Conservation (phyloP, 2,329 filamentous ascomycete genomes). For the Verticillium nubilum region DNA sequence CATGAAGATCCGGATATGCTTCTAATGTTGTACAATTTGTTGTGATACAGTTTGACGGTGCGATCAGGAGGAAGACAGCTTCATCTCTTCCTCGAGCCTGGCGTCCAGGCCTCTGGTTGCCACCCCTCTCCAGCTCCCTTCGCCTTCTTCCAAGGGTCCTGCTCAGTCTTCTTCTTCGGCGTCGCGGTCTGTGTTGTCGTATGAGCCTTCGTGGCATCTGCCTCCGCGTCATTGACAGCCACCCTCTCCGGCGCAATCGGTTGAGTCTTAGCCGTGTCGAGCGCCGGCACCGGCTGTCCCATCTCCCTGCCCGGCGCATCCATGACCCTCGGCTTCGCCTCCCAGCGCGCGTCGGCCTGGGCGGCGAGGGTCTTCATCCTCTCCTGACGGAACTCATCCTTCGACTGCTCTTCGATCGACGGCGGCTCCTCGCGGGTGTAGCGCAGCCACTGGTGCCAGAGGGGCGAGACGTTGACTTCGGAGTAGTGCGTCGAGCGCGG, state of each 20-base stretch:
- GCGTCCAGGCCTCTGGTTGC: constrained; percentile 61
- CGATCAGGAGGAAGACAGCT: neutral
- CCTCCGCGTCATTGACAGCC: constrained; percentile 3
- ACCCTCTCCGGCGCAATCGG: constrained; percentile 7
- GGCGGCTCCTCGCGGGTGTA: constrained; percentile 52
- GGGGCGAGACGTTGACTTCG: constrained; percentile 51
- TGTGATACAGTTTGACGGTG: constrained; percentile 1
- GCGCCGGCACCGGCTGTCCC: constrained; percentile 20
- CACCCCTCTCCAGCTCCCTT: constrained; percentile 56
- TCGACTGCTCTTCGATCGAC: constrained; percentile 48
- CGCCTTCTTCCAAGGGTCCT: constrained; percentile 55
- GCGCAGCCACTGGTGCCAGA: constrained; percentile 66
- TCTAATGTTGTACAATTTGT: constrained; percentile 4
- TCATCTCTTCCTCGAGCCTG: constrained; percentile 29
- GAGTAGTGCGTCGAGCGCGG: constrained; percentile 47
- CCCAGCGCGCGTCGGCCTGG: constrained; percentile 59
- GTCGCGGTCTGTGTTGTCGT: neutral
- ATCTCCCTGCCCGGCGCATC: constrained; percentile 26
- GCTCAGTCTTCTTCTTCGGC: constrained; percentile 11
- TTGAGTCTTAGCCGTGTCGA: constrained; percentile 14
- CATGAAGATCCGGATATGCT: neutral
- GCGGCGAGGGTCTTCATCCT: constrained; percentile 52
- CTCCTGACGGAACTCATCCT: constrained; percentile 46
- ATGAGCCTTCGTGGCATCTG: neutral
- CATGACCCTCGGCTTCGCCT: constrained; percentile 47